Conservation (phyloP, 1,284 basidiomycete genomes). For the Fistulinella staudtii region DNA sequence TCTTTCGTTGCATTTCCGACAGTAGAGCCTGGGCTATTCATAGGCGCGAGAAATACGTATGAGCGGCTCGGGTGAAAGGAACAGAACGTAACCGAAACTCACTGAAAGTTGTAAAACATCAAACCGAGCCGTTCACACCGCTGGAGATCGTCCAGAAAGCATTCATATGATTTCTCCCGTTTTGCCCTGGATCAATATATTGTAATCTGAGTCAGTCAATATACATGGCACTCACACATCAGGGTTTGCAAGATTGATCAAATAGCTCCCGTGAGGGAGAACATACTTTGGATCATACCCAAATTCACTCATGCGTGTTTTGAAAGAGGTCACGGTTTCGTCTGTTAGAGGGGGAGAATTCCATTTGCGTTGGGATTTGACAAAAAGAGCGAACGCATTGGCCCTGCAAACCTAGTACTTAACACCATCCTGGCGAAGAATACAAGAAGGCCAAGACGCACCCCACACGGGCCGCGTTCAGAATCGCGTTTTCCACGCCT, state of each 20-base stretch:
- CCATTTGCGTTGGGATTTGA: slow-evolving; percentile 85
- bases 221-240: slow-evolving; percentile 55
- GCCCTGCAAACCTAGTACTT: slow-evolving; percentile 45
- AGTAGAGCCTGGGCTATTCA: slow-evolving; percentile 75
- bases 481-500: slow-evolving; percentile 70
- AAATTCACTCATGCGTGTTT: slow-evolving; percentile 51
- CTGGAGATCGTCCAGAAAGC: slow-evolving; percentile 82
- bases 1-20: slow-evolving; percentile 64
- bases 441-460: slow-evolving; percentile 30
- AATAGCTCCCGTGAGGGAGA: slow-evolving; percentile 81
- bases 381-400: slow-evolving; percentile 78
- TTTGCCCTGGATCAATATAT: slow-evolving; percentile 48
- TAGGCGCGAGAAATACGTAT: not conserved
- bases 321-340: slow-evolving; percentile 52
- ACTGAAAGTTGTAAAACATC: slow-evolving; percentile 84
- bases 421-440: not conserved
- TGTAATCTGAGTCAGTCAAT: not conserved
- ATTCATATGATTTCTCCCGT: slow-evolving; percentile 72
- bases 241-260: slow-evolving; percentile 83
- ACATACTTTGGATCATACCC: slow-evolving; percentile 59
- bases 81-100: too few species aligned
- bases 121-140: slow-evolving; percentile 78
- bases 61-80: too few species aligned
- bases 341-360: slow-evolving; percentile 54
- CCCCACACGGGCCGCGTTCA: slow-evolving; percentile 72